Percentiles rank a stretch among this genome's conserved stretches.
phyloP scores from a whole-genome alignment of 2,329 filamentous ascomycete genomes.

The Pseudopithomyces chartarum region DNA sequence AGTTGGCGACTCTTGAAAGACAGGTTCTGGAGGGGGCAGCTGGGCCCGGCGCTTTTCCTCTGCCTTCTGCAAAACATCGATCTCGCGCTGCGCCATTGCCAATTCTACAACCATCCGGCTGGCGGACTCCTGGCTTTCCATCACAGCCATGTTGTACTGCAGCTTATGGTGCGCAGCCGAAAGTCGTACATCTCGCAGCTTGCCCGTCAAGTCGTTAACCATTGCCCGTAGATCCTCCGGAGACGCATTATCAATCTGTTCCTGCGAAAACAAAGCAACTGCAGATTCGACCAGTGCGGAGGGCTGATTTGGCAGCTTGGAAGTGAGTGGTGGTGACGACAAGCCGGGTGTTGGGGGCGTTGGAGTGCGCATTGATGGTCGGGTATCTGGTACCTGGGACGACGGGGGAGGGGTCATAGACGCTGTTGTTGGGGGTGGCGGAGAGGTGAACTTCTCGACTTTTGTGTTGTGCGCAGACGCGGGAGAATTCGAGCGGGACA shows the following conservation, averaged over 20 bases:
- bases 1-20: constrained; percentile 55
- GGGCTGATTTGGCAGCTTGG: constrained; percentile 32
- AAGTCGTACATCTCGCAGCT: constrained; percentile 73
- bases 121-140: constrained; percentile 83
- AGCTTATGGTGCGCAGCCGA: constrained; percentile 89
- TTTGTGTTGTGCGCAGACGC: constrained; percentile 20
- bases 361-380: constrained; percentile 51
- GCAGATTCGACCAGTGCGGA: constrained; percentile 35
- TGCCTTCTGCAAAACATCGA: constrained; percentile 78
- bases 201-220: constrained; percentile 56
- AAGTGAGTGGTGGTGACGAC: constrained; percentile 55
- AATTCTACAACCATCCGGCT: constrained; percentile 90
- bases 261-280: constrained; percentile 52
- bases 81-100: constrained; percentile 85
- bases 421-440: constrained; percentile 51
- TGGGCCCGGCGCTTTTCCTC: constrained; percentile 69
- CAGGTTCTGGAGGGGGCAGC: constrained; percentile 58
- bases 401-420: constrained; percentile 70
- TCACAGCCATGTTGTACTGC: constrained; percentile 81
- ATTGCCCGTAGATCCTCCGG: constrained; percentile 59
- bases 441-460: constrained; percentile 44
- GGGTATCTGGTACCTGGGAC: constrained; percentile 56
- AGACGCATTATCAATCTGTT: constrained; percentile 59
- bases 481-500: constrained; percentile 26
- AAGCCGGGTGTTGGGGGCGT: constrained; percentile 57